Percentiles rank a stretch among this genome's conserved stretches.
Evolutionary conservation across 352 stramenopile genomes (phyloP).

Genomic region (Detonula confervacea): DNA sequence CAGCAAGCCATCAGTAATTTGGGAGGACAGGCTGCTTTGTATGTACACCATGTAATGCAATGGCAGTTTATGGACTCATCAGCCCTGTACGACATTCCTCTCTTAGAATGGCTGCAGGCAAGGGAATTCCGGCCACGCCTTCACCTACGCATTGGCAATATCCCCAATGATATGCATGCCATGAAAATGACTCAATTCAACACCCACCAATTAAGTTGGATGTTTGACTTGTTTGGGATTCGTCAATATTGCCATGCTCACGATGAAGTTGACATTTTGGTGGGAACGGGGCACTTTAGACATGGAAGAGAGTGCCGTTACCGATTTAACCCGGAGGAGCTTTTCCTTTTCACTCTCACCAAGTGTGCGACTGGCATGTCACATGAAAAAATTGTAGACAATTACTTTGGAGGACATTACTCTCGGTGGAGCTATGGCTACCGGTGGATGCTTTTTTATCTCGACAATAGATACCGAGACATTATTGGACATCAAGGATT

Average conservation of each 20-base stretch:
- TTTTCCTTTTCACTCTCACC: constrained; percentile 18
- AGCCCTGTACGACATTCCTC: constrained; percentile 12
- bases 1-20: neutral
- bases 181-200: constrained; percentile 26
- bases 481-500: constrained; percentile 27
- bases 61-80: neutral
- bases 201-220: neutral
- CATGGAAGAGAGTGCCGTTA: neutral
- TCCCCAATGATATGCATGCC: constrained; percentile 13
- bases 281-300: too few species aligned
- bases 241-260: neutral
- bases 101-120: neutral
- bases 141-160: constrained; percentile 2
- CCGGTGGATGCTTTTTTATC: constrained; percentile 13
- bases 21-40: neutral
- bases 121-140: constrained; percentile 1
- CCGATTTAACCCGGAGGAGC: constrained; percentile 12
- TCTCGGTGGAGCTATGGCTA: constrained; percentile 16
- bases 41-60: neutral
- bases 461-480: constrained; percentile 1
- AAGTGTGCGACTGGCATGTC: neutral
- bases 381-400: neutral
- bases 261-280: neutral
- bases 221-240: neutral
- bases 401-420: constrained; percentile 1